Evolutionary conservation across 192 early-diverging fungal genomes (phyloP).

Genomic region (Gonapodya sp.): DNA sequence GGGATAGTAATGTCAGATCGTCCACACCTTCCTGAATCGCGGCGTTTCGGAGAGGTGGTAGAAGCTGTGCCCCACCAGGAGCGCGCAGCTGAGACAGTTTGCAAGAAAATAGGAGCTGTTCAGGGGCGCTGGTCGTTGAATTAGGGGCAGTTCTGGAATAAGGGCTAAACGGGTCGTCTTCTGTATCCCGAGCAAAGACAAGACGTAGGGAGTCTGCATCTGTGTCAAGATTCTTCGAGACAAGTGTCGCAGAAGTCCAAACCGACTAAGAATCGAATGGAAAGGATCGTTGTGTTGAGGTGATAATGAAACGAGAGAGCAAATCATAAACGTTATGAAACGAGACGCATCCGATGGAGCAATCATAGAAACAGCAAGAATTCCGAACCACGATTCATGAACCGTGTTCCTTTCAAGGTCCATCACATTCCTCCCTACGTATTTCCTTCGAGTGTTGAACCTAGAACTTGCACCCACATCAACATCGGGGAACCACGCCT

Average conservation of each 20-base stretch:
- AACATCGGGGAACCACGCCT: neutral
- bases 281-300: neutral
- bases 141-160: neutral
- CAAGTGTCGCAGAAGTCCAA: neutral
- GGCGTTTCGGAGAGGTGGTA: constrained; percentile 91
- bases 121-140: neutral
- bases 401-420: too few relatives aligned
- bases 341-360: too few relatives aligned
- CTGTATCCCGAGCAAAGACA: neutral
- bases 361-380: too few relatives aligned
- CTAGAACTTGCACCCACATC: neutral
- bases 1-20: constrained; percentile 87
- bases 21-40: constrained; percentile 79
- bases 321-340: too few relatives aligned
- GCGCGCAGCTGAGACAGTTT: neutral
- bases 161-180: neutral
- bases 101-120: neutral
- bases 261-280: neutral
- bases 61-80: constrained; percentile 5
- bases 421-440: too few relatives aligned
- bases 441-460: too few relatives aligned
- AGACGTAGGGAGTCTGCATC: neutral
- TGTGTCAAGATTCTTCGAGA: neutral
- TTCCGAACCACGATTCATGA: too few relatives aligned
- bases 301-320: neutral